Conservation (phyloP, 164 flowering plant genomes). For the Magnolia officinalis region DNA sequence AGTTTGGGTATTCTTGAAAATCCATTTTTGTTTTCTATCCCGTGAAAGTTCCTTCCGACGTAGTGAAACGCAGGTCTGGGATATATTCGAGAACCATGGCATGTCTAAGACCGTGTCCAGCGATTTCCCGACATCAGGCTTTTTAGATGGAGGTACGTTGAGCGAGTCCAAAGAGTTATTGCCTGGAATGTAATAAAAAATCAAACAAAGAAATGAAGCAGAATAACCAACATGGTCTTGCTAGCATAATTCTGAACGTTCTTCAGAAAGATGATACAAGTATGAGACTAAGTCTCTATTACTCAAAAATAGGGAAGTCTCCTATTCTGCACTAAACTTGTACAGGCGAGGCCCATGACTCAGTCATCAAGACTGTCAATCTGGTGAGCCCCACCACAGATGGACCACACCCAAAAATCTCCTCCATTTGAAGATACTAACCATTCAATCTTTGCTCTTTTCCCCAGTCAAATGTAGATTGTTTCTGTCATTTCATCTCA, state of each 20-base stretch:
- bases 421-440: neutral
- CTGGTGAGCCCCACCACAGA: too few species aligned
- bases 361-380: neutral
- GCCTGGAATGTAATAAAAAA: slow-evolving; percentile 12
- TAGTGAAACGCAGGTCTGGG: slow-evolving; percentile 13
- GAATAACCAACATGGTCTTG: neutral
- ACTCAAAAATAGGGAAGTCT: too few species aligned
- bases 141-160: slow-evolving; percentile 15
- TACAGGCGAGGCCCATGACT: neutral
- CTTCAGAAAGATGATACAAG: too few species aligned
- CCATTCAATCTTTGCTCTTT: too few species aligned
- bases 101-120: slow-evolving; percentile 27
- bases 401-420: neutral
- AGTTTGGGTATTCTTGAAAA: slow-evolving; percentile 40
- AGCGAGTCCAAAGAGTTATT: slow-evolving; percentile 1
- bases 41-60: slow-evolving; percentile 54
- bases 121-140: slow-evolving; percentile 8
- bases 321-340: neutral
- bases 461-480: too few species aligned
- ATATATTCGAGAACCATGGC: slow-evolving; percentile 39
- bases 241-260: neutral
- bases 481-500: too few species aligned
- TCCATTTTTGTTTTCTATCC: slow-evolving; percentile 59
- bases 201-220: neutral
- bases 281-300: too few species aligned